These are phyloP conservation scores for Metschnikowia sp. DNA, from an alignment of 805 yeast species.

Conservation along the genomic window DNA sequence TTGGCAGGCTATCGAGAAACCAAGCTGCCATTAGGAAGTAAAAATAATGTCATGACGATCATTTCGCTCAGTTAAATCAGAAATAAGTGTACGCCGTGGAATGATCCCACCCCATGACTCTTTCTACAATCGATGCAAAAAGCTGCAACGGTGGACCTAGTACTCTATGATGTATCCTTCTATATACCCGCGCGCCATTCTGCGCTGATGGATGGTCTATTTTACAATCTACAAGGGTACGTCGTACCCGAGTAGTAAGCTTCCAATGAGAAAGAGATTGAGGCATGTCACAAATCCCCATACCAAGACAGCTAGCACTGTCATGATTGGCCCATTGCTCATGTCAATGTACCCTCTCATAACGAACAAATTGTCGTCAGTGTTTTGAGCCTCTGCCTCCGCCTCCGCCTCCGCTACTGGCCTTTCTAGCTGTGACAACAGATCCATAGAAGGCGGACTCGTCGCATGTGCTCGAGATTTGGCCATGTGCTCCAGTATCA, in stretches of 20 bases:
- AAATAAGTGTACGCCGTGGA: too few species aligned
- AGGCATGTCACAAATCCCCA: constrained; percentile 72
- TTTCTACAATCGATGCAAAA: too few species aligned
- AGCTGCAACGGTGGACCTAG: too few species aligned
- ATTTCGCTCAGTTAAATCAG: too few species aligned
- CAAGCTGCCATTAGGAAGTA: too few species aligned
- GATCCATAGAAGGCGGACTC: constrained; percentile 1
- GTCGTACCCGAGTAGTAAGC: constrained; percentile 49
- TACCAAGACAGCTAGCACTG: constrained; percentile 52
- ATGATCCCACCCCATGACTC: too few species aligned
- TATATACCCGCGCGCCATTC: neutral
- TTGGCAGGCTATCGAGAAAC: too few species aligned
- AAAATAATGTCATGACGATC: too few species aligned
- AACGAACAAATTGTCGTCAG: constrained; percentile 24
- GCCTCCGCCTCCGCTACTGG: neutral
- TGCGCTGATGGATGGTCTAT: constrained; percentile 1
- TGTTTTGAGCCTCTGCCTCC: neutral
- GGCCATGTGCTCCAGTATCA: constrained; percentile 11
- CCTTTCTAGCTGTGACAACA: constrained; percentile 10
- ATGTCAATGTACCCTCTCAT: constrained; percentile 52
- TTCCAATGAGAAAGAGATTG: constrained; percentile 63
- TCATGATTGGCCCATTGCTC: constrained; percentile 60
- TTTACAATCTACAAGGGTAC: constrained; percentile 39
- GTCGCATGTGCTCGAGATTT: constrained; percentile 4
- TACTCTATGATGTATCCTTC: neutral